Conservation (phyloP, 805 yeast species). For the Teunomyces cretensis region DNA sequence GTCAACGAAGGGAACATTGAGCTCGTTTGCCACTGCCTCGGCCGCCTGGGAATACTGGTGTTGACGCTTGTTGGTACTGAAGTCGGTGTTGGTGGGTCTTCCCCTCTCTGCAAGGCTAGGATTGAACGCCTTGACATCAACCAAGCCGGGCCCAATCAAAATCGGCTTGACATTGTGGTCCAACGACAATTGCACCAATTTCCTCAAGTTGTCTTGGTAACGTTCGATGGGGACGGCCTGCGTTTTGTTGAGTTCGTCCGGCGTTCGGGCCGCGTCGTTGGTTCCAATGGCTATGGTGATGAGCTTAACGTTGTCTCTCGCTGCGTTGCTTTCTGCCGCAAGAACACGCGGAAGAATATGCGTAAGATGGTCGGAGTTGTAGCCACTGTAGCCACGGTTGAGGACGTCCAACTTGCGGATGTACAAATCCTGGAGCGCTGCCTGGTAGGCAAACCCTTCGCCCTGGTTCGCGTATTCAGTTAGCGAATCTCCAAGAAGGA, state of each 20-base stretch:
- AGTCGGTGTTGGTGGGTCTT: slow-evolving; percentile 22
- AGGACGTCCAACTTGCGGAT: slow-evolving; percentile 64
- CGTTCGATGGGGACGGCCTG: slow-evolving; percentile 51
- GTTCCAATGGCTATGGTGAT: slow-evolving; percentile 76
- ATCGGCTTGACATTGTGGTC: slow-evolving; percentile 50
- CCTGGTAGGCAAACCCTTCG: slow-evolving; percentile 46
- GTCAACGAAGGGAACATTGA: slow-evolving; percentile 59
- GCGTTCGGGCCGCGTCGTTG: slow-evolving; percentile 52
- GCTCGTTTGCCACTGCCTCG: slow-evolving; percentile 41
- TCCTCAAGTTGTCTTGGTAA: slow-evolving; percentile 47
- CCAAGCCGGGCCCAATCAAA: slow-evolving; percentile 62
- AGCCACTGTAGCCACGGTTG: slow-evolving; percentile 77
- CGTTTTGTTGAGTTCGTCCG: slow-evolving; percentile 14
- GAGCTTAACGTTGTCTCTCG: slow-evolving; percentile 31
- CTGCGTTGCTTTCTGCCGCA: slow-evolving; percentile 31
- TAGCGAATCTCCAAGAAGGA: slow-evolving; percentile 72
- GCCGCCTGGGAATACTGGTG: slow-evolving; percentile 53
- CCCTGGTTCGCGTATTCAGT: slow-evolving; percentile 51
- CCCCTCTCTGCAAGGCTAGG: slow-evolving; percentile 14
- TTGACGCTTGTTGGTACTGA: slow-evolving; percentile 42
- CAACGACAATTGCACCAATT: slow-evolving; percentile 41
- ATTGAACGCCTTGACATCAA: slow-evolving; percentile 37
- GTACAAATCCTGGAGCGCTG: slow-evolving; percentile 52
- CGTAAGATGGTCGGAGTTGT: slow-evolving; percentile 62
- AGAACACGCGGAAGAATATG: slow-evolving; percentile 42